Base-by-base conservation (phyloP, 2,329 filamentous ascomycete species). In the Blastomyces percursus region DNA sequence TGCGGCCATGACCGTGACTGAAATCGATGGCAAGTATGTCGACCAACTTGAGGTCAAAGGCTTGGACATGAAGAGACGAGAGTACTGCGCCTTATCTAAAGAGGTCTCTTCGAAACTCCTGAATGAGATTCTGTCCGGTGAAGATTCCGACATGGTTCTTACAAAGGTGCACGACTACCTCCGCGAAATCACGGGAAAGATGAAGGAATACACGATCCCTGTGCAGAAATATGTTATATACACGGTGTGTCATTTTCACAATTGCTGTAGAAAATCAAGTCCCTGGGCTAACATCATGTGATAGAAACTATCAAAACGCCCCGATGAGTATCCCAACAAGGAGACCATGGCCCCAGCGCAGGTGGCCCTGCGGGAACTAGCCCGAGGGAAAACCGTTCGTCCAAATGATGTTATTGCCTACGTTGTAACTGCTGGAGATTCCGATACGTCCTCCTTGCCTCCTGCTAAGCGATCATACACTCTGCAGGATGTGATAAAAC, bases 11-110 rank as follows among this genome's bases (percentile, higher is more conserved):
- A 97, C 96, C 73, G 85, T 97, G 74, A 85, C 94, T 7, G 90
- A 96, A 70, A 82, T 89, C 27, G 89, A 95, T 70, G 92, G 91
- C 69, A 95, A 93, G 73, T 96, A 87, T 71, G 81, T 93, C 54
- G 93, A 97, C 74, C 93, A 96, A 78, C 88, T 99, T 76, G 94
- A 99, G 74, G 90, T 99, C 72, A 99, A 99, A 77, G 94, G 94
- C 79, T 83, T 99, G 57, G 94, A 99, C 72, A 99, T 99, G 94
- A 91, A 88, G 77, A 86, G 94, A 71, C 88, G 95, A 80, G 94
- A 99, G 78, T 99, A 96, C 79, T 99, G 94, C 73, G 89, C 87
- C 50, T 78, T 99, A 55, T 96, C 92, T 14, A 97, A 99, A 75
- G 94, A 99, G 71, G 91, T 95, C 24, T 97, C 93, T 1, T 87